These are phyloP conservation scores for Eucalyptus marginata DNA, from an alignment of 345 rosid genomes.

Conservation along the genomic window DNA sequence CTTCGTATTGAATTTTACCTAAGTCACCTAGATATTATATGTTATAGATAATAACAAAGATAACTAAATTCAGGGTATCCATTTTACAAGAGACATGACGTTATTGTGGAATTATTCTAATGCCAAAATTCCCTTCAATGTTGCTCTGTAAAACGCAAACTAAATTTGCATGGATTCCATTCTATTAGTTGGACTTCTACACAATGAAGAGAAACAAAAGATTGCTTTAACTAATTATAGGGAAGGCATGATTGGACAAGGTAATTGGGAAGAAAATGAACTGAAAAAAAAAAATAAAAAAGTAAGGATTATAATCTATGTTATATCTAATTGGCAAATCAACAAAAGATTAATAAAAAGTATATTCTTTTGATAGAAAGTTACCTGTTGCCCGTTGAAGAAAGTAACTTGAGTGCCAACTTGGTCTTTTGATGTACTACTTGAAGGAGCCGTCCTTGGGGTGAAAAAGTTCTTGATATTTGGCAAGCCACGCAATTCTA, in stretches of 20 bases:
- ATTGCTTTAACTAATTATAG: background rate
- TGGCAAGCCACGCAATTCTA: background rate
- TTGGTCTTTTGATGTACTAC: background rate
- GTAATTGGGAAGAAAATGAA: background rate
- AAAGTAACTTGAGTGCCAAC: background rate
- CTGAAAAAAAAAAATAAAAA: background rate
- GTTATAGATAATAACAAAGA: background rate
- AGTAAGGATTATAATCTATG: background rate
- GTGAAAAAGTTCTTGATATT: background rate
- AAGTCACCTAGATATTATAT: too few species aligned
- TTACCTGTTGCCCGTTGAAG: background rate
- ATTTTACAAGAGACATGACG: background rate
- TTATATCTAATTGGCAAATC: background rate
- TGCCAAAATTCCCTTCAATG: background rate
- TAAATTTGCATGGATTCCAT: background rate
- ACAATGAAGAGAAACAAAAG: background rate
- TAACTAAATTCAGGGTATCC: background rate
- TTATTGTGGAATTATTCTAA: background rate
- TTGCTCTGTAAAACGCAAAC: background rate
- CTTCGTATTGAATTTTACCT: background rate
- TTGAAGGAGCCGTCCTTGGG: rapidly evolving
- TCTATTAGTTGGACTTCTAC: background rate
- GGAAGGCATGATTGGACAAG: background rate
- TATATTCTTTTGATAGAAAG: background rate
- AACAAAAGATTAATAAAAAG: background rate